A percentile compares a stretch with the other conserved stretches of the same genome.
These are phyloP conservation scores for Leptographium procerum DNA, from an alignment of 2,329 filamentous ascomycete genomes.

Conservation along the genomic window DNA sequence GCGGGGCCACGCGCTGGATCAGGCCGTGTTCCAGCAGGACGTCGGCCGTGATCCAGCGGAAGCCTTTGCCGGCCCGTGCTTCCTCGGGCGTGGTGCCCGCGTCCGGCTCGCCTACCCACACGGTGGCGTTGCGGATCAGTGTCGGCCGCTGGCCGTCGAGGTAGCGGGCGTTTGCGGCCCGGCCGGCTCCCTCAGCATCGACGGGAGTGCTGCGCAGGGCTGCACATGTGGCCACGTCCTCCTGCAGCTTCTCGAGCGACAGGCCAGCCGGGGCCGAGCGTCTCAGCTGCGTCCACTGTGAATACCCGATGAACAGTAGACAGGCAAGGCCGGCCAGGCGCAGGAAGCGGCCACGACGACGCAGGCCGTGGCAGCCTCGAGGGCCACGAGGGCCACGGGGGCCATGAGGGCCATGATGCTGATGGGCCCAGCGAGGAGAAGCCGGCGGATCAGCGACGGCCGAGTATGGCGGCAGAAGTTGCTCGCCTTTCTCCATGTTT, in stretches of 20 bases:
- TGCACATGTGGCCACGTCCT: slow-evolving; percentile 44
- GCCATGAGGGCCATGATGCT: neutral
- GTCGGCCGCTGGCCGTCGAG: slow-evolving; percentile 46
- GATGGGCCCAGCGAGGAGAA: slow-evolving; percentile 1
- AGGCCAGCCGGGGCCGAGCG: slow-evolving; percentile 20
- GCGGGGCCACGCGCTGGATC: slow-evolving; percentile 39
- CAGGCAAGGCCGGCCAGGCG: slow-evolving; percentile 32
- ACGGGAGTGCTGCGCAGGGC: slow-evolving; percentile 41
- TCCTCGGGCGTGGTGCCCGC: slow-evolving; percentile 40
- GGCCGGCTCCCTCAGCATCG: slow-evolving; percentile 43
- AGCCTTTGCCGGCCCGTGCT: slow-evolving; percentile 46
- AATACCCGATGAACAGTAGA: slow-evolving; percentile 36
- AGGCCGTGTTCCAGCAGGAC: slow-evolving; percentile 50
- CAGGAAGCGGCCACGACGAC: slow-evolving; percentile 31
- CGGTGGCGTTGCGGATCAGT: slow-evolving; percentile 53
- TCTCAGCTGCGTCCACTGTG: slow-evolving; percentile 30
- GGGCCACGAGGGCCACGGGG: neutral
- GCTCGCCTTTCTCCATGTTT: slow-evolving; percentile 26
- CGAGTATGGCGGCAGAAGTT: slow-evolving; percentile 32
- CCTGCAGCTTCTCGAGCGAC: slow-evolving; percentile 39
- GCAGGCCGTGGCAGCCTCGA: neutral
- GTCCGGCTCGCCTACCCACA: slow-evolving; percentile 53
- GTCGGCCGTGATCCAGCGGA: slow-evolving; percentile 48
- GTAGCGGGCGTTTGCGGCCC: slow-evolving; percentile 49
- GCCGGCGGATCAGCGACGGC: slow-evolving; percentile 6